Conservation (phyloP, 768 basidiomycete species). For the Gloeopeniophorella convolvens region DNA sequence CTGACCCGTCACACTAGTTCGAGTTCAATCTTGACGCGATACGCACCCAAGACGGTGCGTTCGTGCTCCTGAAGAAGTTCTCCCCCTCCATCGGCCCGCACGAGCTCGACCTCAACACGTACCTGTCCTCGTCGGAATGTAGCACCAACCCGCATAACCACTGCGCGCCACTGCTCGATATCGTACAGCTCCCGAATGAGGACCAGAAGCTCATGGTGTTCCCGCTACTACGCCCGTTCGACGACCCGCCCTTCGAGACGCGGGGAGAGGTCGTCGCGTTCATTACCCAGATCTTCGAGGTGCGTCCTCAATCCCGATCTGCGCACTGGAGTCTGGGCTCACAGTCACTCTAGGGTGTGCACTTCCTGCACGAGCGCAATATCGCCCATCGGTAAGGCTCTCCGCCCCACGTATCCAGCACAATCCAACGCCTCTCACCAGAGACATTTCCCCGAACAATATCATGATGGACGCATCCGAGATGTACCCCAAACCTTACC, state of each 20-base stretch:
- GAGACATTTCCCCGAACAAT: neutral
- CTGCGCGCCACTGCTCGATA: slow-evolving; percentile 26
- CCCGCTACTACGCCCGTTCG: slow-evolving; percentile 23
- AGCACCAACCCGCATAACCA: slow-evolving; percentile 26
- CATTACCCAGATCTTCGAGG: slow-evolving; percentile 29
- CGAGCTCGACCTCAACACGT: slow-evolving; percentile 19
- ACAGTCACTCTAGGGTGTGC: slow-evolving; percentile 24
- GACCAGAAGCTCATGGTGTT: slow-evolving; percentile 25
- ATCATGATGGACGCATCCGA: slow-evolving; percentile 25
- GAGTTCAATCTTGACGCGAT: neutral
- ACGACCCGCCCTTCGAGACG: slow-evolving; percentile 25
- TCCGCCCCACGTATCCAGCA: too few relatives aligned
- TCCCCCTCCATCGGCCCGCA: neutral
- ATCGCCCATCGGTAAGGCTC: slow-evolving; percentile 24
- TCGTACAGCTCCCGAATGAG: slow-evolving; percentile 21
- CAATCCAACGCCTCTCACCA: neutral
- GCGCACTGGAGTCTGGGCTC: too few relatives aligned
- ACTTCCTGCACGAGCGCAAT: slow-evolving; percentile 17
- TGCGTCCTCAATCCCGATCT: neutral
- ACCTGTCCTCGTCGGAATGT: slow-evolving; percentile 21
- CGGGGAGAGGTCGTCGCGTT: slow-evolving; percentile 30
- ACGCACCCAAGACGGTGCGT: neutral
- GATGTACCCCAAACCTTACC: slow-evolving; percentile 25
- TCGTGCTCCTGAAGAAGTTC: neutral
- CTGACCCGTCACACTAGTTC: neutral